These are phyloP conservation scores for Fusarium globosum DNA, from an alignment of 2,329 filamentous ascomycete species.

Conservation along the genomic window DNA sequence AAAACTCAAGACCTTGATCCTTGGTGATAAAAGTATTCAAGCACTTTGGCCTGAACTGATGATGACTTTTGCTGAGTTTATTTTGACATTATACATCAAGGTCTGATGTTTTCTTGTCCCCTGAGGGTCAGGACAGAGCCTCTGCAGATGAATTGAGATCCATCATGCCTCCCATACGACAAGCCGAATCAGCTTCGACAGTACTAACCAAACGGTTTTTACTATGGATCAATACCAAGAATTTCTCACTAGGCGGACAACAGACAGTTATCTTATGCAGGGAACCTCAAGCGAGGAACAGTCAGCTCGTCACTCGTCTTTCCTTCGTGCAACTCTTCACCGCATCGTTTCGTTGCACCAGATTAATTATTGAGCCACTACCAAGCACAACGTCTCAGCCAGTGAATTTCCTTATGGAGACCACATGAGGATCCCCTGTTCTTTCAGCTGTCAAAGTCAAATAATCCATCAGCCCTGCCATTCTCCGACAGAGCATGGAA, in stretches of 20 bases:
- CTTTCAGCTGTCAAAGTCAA: conserved; percentile 14
- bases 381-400: background rate
- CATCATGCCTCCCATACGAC: conserved; percentile 10
- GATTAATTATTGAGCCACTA: conserved; percentile 17
- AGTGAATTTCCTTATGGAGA: conserved; percentile 7
- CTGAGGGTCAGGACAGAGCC: conserved; percentile 30
- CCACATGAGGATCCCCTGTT: conserved; percentile 27
- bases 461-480: conserved; percentile 4
- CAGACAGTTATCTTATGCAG: conserved; percentile 14
- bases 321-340: conserved; percentile 29
- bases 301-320: conserved; percentile 4
- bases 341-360: conserved; percentile 33
- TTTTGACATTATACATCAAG: no score
- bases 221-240: conserved; percentile 1
- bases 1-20: no score
- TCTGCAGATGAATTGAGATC: conserved; percentile 22
- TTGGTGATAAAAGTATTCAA: no score
- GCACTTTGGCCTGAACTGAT: no score
- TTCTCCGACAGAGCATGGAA: background rate
- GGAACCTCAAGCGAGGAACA: conserved; percentile 29
- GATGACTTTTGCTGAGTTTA: no score
- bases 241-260: background rate
- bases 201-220: conserved; percentile 6
- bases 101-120: no score
- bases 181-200: conserved; percentile 17